Conservation (phyloP, 768 basidiomycete species). For the Termitomyces sp. region DNA sequence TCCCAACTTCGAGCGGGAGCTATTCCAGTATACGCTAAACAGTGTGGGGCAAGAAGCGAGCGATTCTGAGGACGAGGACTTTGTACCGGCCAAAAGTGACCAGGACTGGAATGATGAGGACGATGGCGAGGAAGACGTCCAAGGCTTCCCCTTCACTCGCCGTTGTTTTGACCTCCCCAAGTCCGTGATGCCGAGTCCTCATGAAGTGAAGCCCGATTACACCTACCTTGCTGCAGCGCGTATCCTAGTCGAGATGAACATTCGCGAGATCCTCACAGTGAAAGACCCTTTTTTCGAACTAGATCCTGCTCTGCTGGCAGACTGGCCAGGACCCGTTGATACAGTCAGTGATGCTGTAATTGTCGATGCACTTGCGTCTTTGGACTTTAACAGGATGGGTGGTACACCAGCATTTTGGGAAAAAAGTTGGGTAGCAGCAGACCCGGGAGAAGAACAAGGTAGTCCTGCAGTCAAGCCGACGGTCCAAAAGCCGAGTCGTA, state of each 20-base stretch:
- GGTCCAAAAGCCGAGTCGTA: conserved; percentile 10
- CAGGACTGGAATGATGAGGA: conserved; percentile 13
- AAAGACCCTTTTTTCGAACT: not conserved
- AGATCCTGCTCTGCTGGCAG: not conserved
- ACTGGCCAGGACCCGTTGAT: not conserved
- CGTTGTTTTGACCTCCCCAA: conserved; percentile 11
- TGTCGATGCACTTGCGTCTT: conserved; percentile 12
- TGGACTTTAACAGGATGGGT: conserved; percentile 35
- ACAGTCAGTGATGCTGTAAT: not conserved
- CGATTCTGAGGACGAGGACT: conserved; percentile 14
- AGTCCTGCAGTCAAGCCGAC: not conserved
- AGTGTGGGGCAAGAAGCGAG: not conserved
- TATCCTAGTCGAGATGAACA: conserved; percentile 44
- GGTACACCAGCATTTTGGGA: conserved; percentile 37
- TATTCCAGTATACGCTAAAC: conserved; percentile 9
- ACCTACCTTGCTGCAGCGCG: conserved; percentile 45
- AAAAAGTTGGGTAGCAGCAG: not conserved
- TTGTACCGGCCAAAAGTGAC: conserved; percentile 6
- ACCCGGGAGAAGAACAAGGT: not conserved
- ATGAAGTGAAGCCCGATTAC: conserved; percentile 39
- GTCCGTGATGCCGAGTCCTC: conserved; percentile 15
- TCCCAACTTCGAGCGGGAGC: conserved; percentile 11
- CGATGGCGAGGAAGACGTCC: conserved; percentile 3
- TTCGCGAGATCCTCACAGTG: conserved; percentile 30
- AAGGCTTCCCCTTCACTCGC: conserved; percentile 11